Evolutionary conservation across 805 yeast species (phyloP), one percentile per base, ranked within the genome.

Genomic region (Lachancea lanzarotensis): DNA sequence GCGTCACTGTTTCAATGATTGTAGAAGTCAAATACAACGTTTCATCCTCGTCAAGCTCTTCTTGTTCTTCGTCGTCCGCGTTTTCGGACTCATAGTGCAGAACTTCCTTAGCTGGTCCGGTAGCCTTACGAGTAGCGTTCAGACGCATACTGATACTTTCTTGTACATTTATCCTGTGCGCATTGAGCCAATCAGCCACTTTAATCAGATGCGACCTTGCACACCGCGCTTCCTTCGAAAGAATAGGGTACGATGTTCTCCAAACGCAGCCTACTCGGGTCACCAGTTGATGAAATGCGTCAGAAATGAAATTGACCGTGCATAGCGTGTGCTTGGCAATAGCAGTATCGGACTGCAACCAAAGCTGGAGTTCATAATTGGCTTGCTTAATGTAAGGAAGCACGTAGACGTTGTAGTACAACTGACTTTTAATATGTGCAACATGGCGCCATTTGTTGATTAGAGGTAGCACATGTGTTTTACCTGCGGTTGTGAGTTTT

Each of bases 341-440:
- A 8, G 22, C 16, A 2, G 29, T 18, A 30, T 39, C 35, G 20
- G 37, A 32, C 13, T 20, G 36, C 6, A 40, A 22, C 43, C 43
- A 40, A 9, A 22, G 43, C 32, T 40, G 36, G 16, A n/a, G 19
- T 16, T 11, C 10, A 19, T 39, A 34, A 26, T 18, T 25, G 4
- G 26, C n/a, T 15, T 44, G 43, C 34, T 27, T 33, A 16, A 39
- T 25, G 17, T 22, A 16, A 6, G 47, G 58, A 13, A 47, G 45
- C 29, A 56, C 42, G 40, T 55, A 53, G 7, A 46, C 52, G 15
- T 44, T 51, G 33, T 56, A 57, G 47, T 51, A 52, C 6, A 35
- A 39, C 26, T 30, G 46, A 18, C 29, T 12, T 10, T 45, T 47
- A 17, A 51, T 22, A 26, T 27, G 34, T 2, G 18, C 35, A 9